Evolutionary conservation across 1,284 basidiomycete species (phyloP), one percentile per base, ranked within the genome.

Genomic region (Earliella scabrosa): DNA sequence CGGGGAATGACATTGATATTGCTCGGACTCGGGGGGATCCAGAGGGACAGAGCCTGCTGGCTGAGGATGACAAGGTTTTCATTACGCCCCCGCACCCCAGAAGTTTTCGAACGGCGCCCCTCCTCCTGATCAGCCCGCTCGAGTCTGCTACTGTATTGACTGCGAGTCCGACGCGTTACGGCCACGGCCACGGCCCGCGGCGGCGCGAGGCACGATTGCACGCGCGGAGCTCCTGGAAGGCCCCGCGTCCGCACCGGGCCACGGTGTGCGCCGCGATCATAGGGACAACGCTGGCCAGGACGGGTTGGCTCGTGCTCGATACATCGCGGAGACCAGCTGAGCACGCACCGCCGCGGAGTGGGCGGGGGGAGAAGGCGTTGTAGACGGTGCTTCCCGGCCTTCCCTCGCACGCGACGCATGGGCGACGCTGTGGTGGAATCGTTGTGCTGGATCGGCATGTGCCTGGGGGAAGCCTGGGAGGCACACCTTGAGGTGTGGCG

Each of bases 11-110:
- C n/a, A n/a, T n/a, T n/a, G n/a, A n/a, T n/a, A n/a, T n/a, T n/a
- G n/a, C n/a, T n/a, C n/a, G n/a, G n/a, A n/a, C n/a, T n/a, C n/a
- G n/a, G n/a, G n/a, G n/a, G n/a, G n/a, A n/a, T n/a, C n/a, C n/a
- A n/a, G n/a, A n/a, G n/a, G n/a, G n/a, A n/a, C 3, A 26, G 26
- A 21, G 14, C 18, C 24, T 27, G 24, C 23, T 26, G 45, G 16
- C 20, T n/a, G n/a, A 38, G 41, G 48, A 52, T 55, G 57, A 59
- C 60, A 62, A 62, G 60, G 60, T 62, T 61, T 59, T 57, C 60
- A 59, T 62, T 57, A 62, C 57, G 29, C 54, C 56, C n/a, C 46
- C 55, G 55, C 36, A 62, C 60, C 60, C 60, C 57, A 59, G 52
- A 62, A 59, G 52, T 62, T 62, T 62, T 59, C 52, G 49, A 29